Evolutionary conservation across 371 early-diverging fungal species (phyloP).

Genomic region (Mortierella sp.): DNA sequence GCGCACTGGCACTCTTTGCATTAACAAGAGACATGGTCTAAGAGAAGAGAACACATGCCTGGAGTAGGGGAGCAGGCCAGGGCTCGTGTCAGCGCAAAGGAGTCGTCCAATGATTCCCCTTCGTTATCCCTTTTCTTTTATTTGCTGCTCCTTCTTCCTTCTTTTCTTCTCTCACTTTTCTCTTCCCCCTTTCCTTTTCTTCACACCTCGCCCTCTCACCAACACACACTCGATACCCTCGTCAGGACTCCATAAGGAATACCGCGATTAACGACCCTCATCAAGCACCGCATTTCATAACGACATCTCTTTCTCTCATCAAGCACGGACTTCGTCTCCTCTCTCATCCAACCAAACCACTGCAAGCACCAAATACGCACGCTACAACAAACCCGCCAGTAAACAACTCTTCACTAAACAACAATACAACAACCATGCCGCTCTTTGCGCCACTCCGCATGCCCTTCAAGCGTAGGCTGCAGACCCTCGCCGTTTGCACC

Average conservation of each 20-base stretch:
- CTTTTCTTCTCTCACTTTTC: too few species aligned
- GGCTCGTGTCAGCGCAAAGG: constrained; percentile 1
- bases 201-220: background rate
- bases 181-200: background rate
- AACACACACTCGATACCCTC: background rate
- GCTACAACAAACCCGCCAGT: background rate
- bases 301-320: background rate
- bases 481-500: constrained; percentile 74
- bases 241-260: constrained; percentile 2
- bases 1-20: background rate
- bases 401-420: background rate
- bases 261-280: constrained; percentile 7
- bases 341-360: background rate
- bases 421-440: constrained; percentile 35
- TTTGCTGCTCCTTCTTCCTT: background rate
- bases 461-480: constrained; percentile 80
- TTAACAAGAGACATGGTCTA: background rate
- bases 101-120: background rate
- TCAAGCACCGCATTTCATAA: background rate
- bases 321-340: background rate
- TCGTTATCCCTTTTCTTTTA: background rate
- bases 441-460: constrained; percentile 79
- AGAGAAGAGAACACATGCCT: background rate
- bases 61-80: background rate
- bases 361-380: too few species aligned